A percentile compares a stretch with the other conserved stretches of the same genome.
phyloP scores from a whole-genome alignment of 495 filamentous ascomycete genomes.

The Tuber calosporum region DNA sequence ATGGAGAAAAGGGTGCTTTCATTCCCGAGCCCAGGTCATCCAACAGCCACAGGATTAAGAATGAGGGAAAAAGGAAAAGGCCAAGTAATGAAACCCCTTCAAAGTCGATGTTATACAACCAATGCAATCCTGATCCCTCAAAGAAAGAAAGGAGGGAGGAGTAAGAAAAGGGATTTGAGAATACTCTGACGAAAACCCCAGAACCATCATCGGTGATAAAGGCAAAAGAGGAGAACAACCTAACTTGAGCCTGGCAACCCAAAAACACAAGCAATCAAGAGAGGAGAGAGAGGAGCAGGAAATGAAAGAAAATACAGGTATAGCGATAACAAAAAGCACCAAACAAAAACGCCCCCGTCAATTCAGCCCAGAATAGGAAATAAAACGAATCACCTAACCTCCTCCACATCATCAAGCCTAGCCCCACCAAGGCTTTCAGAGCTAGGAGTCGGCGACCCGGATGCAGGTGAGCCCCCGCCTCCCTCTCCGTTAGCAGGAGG shows the following conservation, averaged over 20 bases:
- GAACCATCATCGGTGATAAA: not conserved
- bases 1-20: not conserved
- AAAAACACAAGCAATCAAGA: not conserved
- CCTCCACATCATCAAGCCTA: not conserved
- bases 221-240: not conserved
- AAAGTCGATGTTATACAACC: not conserved
- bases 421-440: conserved; percentile 8
- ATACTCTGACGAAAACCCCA: not conserved
- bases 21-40: not conserved
- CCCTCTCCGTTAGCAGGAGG: conserved; percentile 5
- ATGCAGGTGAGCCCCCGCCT: conserved; percentile 20
- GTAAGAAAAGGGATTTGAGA: not conserved
- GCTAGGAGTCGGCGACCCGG: conserved; percentile 28
- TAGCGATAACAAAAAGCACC: not conserved
- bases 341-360: not conserved
- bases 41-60: not conserved
- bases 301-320: not conserved
- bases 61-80: not conserved
- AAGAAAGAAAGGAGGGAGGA: not conserved
- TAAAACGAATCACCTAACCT: not conserved
- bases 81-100: not conserved
- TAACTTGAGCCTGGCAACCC: not conserved
- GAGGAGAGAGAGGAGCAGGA: not conserved
- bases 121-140: not conserved
- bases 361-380: not conserved